These are phyloP conservation scores for Cocos nucifera DNA, from an alignment of 176 grass and related monocot species.

Conservation along the genomic window DNA sequence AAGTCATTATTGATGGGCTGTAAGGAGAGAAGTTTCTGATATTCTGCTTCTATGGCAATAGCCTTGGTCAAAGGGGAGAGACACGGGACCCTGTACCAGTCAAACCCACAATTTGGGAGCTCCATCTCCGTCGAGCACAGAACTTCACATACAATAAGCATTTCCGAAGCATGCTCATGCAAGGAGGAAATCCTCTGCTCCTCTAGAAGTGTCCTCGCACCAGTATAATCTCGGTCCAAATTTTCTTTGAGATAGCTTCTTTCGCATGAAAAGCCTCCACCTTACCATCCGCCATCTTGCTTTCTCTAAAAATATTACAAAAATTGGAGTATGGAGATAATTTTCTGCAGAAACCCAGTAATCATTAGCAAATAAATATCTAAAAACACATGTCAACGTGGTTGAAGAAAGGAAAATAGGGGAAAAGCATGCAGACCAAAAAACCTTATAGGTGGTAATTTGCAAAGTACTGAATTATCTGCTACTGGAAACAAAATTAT, in stretches of 20 bases:
- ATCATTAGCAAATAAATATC: no score
- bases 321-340: no score
- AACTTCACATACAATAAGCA: slow-evolving; percentile 57
- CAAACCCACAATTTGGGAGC: background rate
- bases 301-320: no score
- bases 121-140: slow-evolving; percentile 36
- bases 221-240: slow-evolving; percentile 41
- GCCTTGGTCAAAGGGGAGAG: slow-evolving; percentile 27
- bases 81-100: slow-evolving; percentile 60
- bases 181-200: slow-evolving; percentile 44
- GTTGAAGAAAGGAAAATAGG: no score
- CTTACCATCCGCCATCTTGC: no score
- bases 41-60: slow-evolving; percentile 27
- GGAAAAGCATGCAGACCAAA: no score
- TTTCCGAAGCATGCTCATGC: slow-evolving; percentile 42
- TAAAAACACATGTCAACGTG: no score
- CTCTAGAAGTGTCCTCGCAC: slow-evolving; percentile 44
- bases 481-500: no score
- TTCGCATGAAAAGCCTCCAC: background rate
- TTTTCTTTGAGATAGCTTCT: slow-evolving; percentile 31
- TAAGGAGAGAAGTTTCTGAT: slow-evolving; percentile 29
- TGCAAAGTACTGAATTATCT: no score
- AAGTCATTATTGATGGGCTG: slow-evolving; percentile 27
- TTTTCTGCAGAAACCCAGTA: no score
- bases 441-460: no score